Percentiles rank a stretch among this genome's conserved stretches.
Evolutionary conservation across 345 rosid species (phyloP).

Genomic region (Excoecaria agallocha): DNA sequence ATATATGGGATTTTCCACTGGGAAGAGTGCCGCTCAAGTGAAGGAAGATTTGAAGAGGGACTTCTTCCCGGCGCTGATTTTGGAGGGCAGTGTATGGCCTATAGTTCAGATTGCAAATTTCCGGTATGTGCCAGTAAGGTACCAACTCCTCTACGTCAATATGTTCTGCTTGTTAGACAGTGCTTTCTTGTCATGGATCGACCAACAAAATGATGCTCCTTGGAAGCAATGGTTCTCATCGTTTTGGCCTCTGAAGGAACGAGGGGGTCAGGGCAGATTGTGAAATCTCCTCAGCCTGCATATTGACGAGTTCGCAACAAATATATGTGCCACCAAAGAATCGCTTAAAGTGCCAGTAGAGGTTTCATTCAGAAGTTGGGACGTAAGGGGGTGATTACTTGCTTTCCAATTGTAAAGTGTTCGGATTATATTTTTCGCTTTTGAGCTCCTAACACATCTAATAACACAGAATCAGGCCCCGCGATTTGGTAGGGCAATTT

Average conservation of each 20-base stretch:
- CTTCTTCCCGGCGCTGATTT: constrained; percentile 78
- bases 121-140: constrained; percentile 73
- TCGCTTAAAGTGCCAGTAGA: constrained; percentile 9
- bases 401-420: constrained; percentile 10
- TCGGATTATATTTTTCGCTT: not conserved
- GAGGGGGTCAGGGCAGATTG: constrained; percentile 46
- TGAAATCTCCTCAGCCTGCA: constrained; percentile 16
- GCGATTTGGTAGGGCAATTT: not conserved
- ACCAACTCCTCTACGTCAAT: constrained; percentile 88
- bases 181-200: constrained; percentile 80
- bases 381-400: constrained; percentile 14
- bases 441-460: not conserved
- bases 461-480: not conserved
- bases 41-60: constrained; percentile 89
- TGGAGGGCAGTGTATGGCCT: constrained; percentile 90
- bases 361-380: constrained; percentile 17
- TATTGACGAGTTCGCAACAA: constrained; percentile 10
- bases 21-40: constrained; percentile 62
- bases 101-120: constrained; percentile 81
- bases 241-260: constrained; percentile 49
- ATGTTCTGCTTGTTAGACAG: constrained; percentile 87
- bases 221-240: constrained; percentile 85
- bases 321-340: constrained; percentile 14
- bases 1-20: constrained; percentile 79
- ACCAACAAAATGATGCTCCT: constrained; percentile 93